These are phyloP conservation scores for Neocatenulostroma microsporum DNA, from an alignment of 2,329 filamentous ascomycete genomes.

Conservation along the genomic window DNA sequence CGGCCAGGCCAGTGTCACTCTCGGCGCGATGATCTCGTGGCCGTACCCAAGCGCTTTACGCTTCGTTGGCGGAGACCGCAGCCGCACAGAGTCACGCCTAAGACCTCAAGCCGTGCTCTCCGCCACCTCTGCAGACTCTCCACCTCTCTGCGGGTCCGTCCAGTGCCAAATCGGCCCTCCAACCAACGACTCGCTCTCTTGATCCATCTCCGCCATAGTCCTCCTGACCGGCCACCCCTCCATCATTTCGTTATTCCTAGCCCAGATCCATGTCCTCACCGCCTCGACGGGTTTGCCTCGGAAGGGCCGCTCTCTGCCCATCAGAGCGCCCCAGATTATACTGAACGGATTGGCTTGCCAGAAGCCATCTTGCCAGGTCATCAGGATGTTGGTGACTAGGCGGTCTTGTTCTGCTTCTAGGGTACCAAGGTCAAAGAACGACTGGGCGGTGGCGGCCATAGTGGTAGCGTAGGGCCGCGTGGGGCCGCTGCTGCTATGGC, in stretches of 20 bases:
- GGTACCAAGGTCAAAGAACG: neutral
- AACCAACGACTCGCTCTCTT: neutral
- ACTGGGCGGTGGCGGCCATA: neutral
- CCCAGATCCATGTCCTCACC: conserved; percentile 1
- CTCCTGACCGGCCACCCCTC: neutral
- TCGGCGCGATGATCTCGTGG: too few relatives aligned
- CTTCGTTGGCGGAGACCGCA: too few relatives aligned
- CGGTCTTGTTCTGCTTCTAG: conserved; percentile 2
- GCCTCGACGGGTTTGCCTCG: neutral
- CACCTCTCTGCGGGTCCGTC: too few relatives aligned
- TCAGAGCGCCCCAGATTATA: conserved; percentile 5
- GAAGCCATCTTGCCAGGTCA: conserved; percentile 4
- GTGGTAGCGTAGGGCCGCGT: neutral
- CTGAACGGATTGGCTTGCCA: conserved; percentile 1
- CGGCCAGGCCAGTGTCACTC: too few relatives aligned
- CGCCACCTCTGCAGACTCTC: too few relatives aligned
- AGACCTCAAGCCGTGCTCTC: too few relatives aligned
- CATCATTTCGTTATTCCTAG: neutral
- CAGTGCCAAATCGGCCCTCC: conserved; percentile 3
- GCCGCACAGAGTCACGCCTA: too few relatives aligned
- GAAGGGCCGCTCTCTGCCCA: conserved; percentile 2
- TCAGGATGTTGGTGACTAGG: conserved; percentile 1
- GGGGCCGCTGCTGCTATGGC: neutral
- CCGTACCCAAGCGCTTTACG: too few relatives aligned
- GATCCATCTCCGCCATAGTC: neutral